These are phyloP conservation scores for Jaenimonas drosophilae DNA, from an alignment of 208 protist genomes.

Conservation along the genomic window DNA sequence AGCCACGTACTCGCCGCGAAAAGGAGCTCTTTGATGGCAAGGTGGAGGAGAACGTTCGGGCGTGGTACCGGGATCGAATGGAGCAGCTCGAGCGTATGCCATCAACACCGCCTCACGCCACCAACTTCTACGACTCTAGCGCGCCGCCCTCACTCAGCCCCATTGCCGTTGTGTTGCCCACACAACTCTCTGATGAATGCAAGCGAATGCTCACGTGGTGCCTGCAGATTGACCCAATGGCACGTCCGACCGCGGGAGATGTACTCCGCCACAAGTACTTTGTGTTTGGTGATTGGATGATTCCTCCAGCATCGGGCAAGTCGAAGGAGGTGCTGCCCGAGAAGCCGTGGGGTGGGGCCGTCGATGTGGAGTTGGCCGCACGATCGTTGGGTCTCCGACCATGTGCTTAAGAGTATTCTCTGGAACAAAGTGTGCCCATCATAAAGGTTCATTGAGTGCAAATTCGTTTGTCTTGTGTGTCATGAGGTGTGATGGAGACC, in stretches of 20 bases:
- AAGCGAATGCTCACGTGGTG: conserved; percentile 51
- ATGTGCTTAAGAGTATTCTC: too few species aligned
- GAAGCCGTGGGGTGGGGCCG: conserved; percentile 30
- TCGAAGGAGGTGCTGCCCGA: conserved; percentile 14
- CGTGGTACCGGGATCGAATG: conserved; percentile 24
- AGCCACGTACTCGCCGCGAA: conserved; percentile 21
- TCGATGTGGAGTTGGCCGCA: too few species aligned
- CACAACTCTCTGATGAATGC: conserved; percentile 54
- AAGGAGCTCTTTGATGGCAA: conserved; percentile 22
- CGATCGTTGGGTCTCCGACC: too few species aligned
- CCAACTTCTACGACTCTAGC: conserved; percentile 4
- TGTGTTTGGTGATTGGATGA: conserved; percentile 57
- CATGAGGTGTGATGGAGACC: too few species aligned
- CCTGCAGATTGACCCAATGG: conserved; percentile 26
- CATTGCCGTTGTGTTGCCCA: conserved; percentile 24
- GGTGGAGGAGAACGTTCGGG: conserved; percentile 22
- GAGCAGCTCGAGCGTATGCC: conserved; percentile 2
- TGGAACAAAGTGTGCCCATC: too few species aligned
- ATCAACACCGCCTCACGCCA: too few species aligned
- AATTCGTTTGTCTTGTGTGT: too few species aligned
- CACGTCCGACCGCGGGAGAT: conserved; percentile 54
- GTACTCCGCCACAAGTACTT: conserved; percentile 63
- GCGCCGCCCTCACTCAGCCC: conserved; percentile 9
- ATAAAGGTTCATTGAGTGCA: too few species aligned
- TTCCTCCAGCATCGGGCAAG: background rate